Conservation (phyloP, 106 monocot species). For the Xerophyta viscosa region DNA sequence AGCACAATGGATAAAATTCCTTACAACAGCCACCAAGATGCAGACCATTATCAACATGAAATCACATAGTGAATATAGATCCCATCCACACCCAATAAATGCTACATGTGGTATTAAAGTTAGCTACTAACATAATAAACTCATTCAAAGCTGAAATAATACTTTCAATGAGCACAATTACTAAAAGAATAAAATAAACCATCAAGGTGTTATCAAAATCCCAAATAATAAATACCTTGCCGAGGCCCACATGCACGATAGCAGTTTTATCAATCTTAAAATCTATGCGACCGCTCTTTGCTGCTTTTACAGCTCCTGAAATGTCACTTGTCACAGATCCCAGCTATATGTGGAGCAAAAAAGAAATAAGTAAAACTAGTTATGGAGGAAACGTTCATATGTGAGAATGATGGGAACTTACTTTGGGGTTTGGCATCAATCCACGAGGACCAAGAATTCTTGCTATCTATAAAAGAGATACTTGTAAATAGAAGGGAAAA, state of each 20-base stretch:
- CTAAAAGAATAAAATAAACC: neutral
- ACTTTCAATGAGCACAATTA: neutral
- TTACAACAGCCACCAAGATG: too few relatives aligned
- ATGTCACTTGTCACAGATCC: conserved; percentile 95
- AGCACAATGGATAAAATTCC: too few relatives aligned
- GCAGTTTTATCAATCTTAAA: conserved; percentile 96
- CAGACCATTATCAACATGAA: neutral
- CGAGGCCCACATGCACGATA: conserved; percentile 91
- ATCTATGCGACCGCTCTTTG: conserved; percentile 86
- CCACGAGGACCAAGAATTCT: conserved; percentile 97
- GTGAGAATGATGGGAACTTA: conserved; percentile 34
- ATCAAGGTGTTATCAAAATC: too few relatives aligned
- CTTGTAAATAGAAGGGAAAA: neutral
- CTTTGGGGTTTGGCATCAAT: conserved; percentile 96
- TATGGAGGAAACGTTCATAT: too few relatives aligned
- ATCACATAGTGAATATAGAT: neutral
- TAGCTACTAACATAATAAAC: too few relatives aligned
- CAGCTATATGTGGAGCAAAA: conserved; percentile 36
- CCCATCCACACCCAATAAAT: too few relatives aligned
- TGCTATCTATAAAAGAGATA: conserved; percentile 47
- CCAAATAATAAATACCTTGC: conserved; percentile 53
- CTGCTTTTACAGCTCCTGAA: conserved; percentile 64
- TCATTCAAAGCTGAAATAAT: too few relatives aligned
- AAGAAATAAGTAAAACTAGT: neutral
- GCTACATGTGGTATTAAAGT: too few relatives aligned